These are phyloP conservation scores for Alternaria solani DNA, from an alignment of 2,329 filamentous ascomycete genomes.

Conservation along the genomic window DNA sequence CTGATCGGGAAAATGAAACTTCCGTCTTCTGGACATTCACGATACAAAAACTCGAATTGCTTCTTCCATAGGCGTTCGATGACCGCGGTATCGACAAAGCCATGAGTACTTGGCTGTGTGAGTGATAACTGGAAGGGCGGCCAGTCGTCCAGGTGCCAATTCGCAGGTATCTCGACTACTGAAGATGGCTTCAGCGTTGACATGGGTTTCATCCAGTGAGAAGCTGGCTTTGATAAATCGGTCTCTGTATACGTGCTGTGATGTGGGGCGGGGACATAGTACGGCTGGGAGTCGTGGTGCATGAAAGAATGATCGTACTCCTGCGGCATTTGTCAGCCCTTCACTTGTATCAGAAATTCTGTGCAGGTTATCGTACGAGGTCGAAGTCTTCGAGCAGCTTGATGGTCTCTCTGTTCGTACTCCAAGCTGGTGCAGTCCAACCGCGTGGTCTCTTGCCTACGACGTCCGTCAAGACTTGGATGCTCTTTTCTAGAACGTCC, in stretches of 20 bases:
- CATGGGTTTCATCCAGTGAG: slow-evolving; percentile 53
- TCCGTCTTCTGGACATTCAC: slow-evolving; percentile 52
- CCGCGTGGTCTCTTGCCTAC: slow-evolving; percentile 53
- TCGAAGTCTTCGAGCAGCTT: slow-evolving; percentile 53
- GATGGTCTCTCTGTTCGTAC: slow-evolving; percentile 50
- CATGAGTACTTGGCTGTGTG: slow-evolving; percentile 63
- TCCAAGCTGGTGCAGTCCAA: slow-evolving; percentile 57
- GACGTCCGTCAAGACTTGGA: slow-evolving; percentile 51
- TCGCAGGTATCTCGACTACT: slow-evolving; percentile 57
- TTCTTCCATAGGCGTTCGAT: slow-evolving; percentile 58
- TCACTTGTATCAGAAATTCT: not conserved
- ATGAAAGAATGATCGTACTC: slow-evolving; percentile 63
- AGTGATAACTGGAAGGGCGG: slow-evolving; percentile 52
- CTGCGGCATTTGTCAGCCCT: slow-evolving; percentile 11
- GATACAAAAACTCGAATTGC: slow-evolving; percentile 57
- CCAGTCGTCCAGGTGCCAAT: slow-evolving; percentile 62
- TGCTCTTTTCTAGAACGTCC: slow-evolving; percentile 50
- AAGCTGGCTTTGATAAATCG: slow-evolving; percentile 41
- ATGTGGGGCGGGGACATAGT: slow-evolving; percentile 42
- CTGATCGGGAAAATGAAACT: slow-evolving; percentile 58
- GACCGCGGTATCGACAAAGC: slow-evolving; percentile 53
- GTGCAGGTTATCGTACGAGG: slow-evolving; percentile 33
- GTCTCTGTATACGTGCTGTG: slow-evolving; percentile 56
- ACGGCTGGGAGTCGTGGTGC: slow-evolving; percentile 58
- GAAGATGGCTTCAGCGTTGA: slow-evolving; percentile 37